Evolutionary conservation across 345 rosid species (phyloP).

Genomic region (Boechera stricta): DNA sequence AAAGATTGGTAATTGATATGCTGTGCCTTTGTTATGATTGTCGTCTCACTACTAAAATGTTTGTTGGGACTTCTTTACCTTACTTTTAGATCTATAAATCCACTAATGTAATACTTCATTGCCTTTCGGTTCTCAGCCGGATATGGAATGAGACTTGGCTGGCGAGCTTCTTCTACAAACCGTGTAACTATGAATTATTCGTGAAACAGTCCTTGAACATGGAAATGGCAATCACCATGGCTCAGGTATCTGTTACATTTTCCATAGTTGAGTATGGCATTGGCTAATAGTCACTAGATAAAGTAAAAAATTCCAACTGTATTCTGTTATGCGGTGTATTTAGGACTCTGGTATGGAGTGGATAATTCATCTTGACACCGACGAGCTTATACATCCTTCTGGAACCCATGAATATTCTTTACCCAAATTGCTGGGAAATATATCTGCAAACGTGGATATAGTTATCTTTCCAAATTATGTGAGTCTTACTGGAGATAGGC

Average conservation of each 20-base stretch:
- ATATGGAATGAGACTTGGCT: conserved; percentile 99
- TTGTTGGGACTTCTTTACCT: background rate
- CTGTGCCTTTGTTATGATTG: background rate
- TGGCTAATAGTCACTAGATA: background rate
- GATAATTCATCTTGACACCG: conserved; percentile 97
- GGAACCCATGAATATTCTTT: conserved; percentile 82
- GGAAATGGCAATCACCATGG: conserved; percentile 98
- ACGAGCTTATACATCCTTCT: conserved; percentile 85
- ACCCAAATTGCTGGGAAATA: conserved; percentile 68
- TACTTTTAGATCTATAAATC: background rate
- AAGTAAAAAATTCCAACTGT: background rate
- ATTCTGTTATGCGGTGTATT: conserved; percentile 7
- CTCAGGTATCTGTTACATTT: conserved; percentile 70
- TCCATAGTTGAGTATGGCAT: background rate
- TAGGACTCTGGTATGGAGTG: conserved; percentile 88
- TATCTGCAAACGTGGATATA: conserved; percentile 72
- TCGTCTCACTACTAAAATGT: background rate
- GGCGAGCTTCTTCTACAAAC: conserved; percentile 90
- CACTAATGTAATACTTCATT: conserved; percentile 3
- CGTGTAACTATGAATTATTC: conserved; percentile 91
- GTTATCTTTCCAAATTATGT: conserved; percentile 93
- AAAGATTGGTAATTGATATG: conserved; percentile 5
- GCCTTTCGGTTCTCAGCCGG: conserved; percentile 59
- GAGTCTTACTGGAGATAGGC: conserved; percentile 47
- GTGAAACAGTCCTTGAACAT: conserved; percentile 97